phyloP scores from a whole-genome alignment of 495 filamentous ascomycete genomes.

The Letharia columbiana region DNA sequence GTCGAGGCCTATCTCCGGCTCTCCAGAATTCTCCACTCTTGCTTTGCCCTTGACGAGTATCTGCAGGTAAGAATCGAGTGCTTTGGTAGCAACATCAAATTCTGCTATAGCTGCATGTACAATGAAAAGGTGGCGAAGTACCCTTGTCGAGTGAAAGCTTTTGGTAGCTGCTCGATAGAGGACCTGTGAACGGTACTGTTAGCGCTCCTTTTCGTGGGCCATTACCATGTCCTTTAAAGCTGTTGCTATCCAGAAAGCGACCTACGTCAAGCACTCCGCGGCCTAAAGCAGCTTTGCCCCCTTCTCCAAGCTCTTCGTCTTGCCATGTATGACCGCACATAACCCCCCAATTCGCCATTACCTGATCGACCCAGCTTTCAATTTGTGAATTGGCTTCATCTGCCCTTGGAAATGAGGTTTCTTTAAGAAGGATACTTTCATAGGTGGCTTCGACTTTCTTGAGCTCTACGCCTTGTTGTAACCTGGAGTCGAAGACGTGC shows the following conservation, averaged over 20 bases:
- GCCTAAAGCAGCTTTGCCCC: slow-evolving; percentile 62
- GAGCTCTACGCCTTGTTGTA: slow-evolving; percentile 62
- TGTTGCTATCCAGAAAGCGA: slow-evolving; percentile 15
- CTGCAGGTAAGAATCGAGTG: slow-evolving; percentile 83
- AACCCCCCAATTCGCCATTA: slow-evolving; percentile 76
- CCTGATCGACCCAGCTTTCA: slow-evolving; percentile 70
- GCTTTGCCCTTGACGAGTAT: slow-evolving; percentile 75
- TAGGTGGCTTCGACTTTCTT: slow-evolving; percentile 66
- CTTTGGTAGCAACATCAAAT: slow-evolving; percentile 76
- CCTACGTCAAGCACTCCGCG: slow-evolving; percentile 63
- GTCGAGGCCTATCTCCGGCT: slow-evolving; percentile 64
- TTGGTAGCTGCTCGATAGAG: slow-evolving; percentile 82
- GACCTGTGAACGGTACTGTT: slow-evolving; percentile 38
- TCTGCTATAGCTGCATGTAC: slow-evolving; percentile 80
- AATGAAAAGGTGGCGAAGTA: slow-evolving; percentile 79
- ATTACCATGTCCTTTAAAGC: neutral
- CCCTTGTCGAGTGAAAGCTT: slow-evolving; percentile 84
- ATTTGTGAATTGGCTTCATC: slow-evolving; percentile 63
- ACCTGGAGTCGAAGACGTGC: slow-evolving; percentile 35
- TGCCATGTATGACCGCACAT: slow-evolving; percentile 65
- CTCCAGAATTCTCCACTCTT: slow-evolving; percentile 66
- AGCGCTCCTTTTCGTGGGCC: neutral
- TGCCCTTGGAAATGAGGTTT: slow-evolving; percentile 76
- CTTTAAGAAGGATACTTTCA: slow-evolving; percentile 60
- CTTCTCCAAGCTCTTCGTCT: slow-evolving; percentile 68